A percentile compares a stretch with the other conserved stretches of the same genome.
Conservation (phyloP, 1,139 yeast genomes). For the Sugiyamaella grinbergsii region DNA sequence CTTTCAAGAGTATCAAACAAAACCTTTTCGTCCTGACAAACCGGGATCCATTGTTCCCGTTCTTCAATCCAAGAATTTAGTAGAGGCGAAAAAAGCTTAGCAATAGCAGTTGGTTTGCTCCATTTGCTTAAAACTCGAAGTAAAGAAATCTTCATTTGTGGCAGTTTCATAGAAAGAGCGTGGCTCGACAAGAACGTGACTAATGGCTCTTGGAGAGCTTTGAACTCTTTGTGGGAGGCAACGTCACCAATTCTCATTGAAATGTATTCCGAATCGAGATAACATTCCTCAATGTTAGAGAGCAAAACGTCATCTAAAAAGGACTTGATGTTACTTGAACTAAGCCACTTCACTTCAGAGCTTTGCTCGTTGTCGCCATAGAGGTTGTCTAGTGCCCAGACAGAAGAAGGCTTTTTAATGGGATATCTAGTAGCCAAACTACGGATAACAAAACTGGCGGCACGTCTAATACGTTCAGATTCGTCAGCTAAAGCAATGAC, state of each 20-base stretch:
- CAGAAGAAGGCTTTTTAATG: slow-evolving; percentile 47
- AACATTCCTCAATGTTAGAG: slow-evolving; percentile 45
- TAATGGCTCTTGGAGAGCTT: slow-evolving; percentile 31
- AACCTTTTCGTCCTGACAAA: slow-evolving; percentile 53
- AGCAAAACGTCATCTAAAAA: slow-evolving; percentile 51
- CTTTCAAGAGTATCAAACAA: slow-evolving; percentile 56
- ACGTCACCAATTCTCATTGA: slow-evolving; percentile 41
- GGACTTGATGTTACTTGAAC: slow-evolving; percentile 62
- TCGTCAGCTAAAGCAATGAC: slow-evolving; percentile 37
- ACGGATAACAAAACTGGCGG: slow-evolving; percentile 48
- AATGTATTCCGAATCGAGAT: slow-evolving; percentile 51
- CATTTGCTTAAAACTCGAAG: slow-evolving; percentile 43
- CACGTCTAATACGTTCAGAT: slow-evolving; percentile 44
- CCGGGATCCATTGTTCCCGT: slow-evolving; percentile 50
- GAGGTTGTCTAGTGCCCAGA: slow-evolving; percentile 44
- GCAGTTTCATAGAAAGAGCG: slow-evolving; percentile 48
- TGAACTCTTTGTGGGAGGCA: slow-evolving; percentile 29
- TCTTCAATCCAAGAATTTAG: slow-evolving; percentile 46
- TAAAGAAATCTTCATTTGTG: slow-evolving; percentile 50
- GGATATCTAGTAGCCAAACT: slow-evolving; percentile 41
- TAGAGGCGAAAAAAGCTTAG: slow-evolving; percentile 36
- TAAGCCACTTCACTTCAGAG: slow-evolving; percentile 54
- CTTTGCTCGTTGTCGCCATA: slow-evolving; percentile 51
- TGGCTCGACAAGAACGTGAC: slow-evolving; percentile 56
- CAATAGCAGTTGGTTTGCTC: slow-evolving; percentile 43